These are phyloP conservation scores for Lycium ferocissimum DNA, from an alignment of 257 asterid genomes.

Conservation along the genomic window DNA sequence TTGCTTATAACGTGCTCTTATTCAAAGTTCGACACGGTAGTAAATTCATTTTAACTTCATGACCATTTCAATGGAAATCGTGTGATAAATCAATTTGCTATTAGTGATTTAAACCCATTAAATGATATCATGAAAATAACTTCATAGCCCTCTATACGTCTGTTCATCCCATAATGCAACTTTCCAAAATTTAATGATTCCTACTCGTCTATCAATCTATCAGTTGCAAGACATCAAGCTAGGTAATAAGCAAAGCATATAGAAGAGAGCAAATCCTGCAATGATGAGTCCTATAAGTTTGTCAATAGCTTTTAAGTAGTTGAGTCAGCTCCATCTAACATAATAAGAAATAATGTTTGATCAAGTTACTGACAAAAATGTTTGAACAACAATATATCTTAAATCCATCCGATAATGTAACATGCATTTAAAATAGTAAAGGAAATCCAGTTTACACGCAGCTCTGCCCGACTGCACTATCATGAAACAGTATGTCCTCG, in stretches of 20 bases:
- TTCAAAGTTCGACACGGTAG: background rate
- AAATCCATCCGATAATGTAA: slow-evolving; percentile 18
- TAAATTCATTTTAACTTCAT: background rate
- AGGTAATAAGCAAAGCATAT: background rate
- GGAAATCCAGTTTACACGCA: slow-evolving; percentile 31
- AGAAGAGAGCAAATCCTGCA: background rate
- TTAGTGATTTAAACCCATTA: background rate
- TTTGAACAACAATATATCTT: too few relatives aligned
- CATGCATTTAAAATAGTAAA: background rate
- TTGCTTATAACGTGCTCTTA: background rate
- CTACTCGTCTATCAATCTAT: background rate
- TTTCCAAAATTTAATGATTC: background rate
- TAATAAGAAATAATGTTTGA: background rate
- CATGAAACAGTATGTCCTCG: background rate
- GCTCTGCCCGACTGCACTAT: slow-evolving; percentile 21
- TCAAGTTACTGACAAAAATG: background rate
- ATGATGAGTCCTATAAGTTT: background rate
- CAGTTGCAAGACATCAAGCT: background rate
- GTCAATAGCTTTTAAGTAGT: background rate
- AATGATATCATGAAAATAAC: background rate
- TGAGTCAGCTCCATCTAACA: background rate
- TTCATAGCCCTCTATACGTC: too few relatives aligned
- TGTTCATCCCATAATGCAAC: background rate
- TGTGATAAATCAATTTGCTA: background rate
- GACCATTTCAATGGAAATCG: background rate